Evolutionary conservation across 2,329 filamentous ascomycete species (phyloP).

Genomic region (Colletotrichum salicis): DNA sequence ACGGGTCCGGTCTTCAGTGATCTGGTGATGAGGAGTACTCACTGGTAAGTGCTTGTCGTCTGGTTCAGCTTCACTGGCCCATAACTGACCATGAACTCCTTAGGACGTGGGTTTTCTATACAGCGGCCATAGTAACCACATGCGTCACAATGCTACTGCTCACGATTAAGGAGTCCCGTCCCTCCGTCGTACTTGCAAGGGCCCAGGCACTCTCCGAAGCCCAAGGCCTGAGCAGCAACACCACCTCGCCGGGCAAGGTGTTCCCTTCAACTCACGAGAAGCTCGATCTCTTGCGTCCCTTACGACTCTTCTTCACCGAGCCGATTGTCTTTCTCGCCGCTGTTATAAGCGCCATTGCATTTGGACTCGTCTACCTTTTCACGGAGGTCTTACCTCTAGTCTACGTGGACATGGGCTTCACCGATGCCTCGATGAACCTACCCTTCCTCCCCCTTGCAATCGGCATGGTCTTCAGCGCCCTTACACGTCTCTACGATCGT

Average conservation of each 20-base stretch:
- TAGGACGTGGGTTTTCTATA: slow-evolving; percentile 23
- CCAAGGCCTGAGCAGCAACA: background rate
- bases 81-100: background rate
- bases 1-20: slow-evolving; percentile 1
- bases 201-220: background rate
- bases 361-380: slow-evolving; percentile 23
- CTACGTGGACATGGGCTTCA: slow-evolving; percentile 6
- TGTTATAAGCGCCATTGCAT: slow-evolving; percentile 3
- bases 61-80: background rate
- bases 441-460: slow-evolving; percentile 6
- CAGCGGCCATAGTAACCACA: slow-evolving; percentile 14
- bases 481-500: slow-evolving; percentile 13
- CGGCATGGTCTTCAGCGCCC: slow-evolving; percentile 4
- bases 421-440: background rate
- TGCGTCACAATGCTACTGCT: background rate
- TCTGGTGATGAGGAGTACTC: background rate
- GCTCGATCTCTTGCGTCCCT: slow-evolving; percentile 13
- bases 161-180: slow-evolving; percentile 20
- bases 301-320: slow-evolving; percentile 17
- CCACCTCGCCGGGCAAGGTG: background rate
- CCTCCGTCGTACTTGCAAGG: slow-evolving; percentile 5
- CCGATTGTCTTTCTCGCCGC: slow-evolving; percentile 21
- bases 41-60: background rate
- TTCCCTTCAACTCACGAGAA: background rate
- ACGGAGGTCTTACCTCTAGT: slow-evolving; percentile 11